Percentiles rank a stretch among this genome's conserved stretches.
Conservation (phyloP, 2,329 filamentous ascomycete species). For the Apiospora sp. region DNA sequence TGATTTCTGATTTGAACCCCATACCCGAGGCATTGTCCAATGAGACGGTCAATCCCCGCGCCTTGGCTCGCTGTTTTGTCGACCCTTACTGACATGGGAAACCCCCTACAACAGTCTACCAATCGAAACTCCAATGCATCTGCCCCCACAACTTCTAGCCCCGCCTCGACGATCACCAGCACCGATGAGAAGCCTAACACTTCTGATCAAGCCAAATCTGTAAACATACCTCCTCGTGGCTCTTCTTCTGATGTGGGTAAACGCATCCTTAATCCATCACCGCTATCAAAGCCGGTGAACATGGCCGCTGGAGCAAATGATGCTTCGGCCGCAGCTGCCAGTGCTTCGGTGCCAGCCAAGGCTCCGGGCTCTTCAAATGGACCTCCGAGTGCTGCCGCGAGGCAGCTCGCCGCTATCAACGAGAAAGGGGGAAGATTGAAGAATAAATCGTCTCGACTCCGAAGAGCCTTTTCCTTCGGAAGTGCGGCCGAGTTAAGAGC, state of each 20-base stretch:
- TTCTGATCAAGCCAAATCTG: conserved; percentile 61
- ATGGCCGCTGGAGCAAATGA: conserved; percentile 63
- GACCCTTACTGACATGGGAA: conserved; percentile 53
- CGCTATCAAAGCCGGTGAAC: conserved; percentile 74
- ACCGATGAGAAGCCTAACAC: conserved; percentile 56
- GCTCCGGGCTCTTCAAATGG: conserved; percentile 40
- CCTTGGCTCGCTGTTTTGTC: conserved; percentile 42
- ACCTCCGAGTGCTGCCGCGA: conserved; percentile 74
- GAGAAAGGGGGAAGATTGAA: conserved; percentile 81
- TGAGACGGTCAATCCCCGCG: conserved; percentile 43
- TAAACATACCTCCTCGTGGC: conserved; percentile 67
- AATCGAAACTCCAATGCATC: conserved; percentile 64
- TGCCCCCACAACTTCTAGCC: conserved; percentile 58
- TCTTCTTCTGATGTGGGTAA: conserved; percentile 73
- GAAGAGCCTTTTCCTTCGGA: conserved; percentile 94
- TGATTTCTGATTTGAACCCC: conserved; percentile 37
- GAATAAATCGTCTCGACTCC: conserved; percentile 85
- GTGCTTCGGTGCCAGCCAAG: conserved; percentile 43
- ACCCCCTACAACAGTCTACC: conserved; percentile 55
- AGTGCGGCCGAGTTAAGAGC: conserved; percentile 90
- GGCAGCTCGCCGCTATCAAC: conserved; percentile 86
- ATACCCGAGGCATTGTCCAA: conserved; percentile 50
- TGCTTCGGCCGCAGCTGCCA: conserved; percentile 38
- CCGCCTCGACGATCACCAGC: conserved; percentile 55
- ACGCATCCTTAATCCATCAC: conserved; percentile 72